A percentile compares a stretch with the other conserved stretches of the same genome.
Evolutionary conservation across 129 eudicot species (phyloP).

Genomic region (Scalesia atractyloides): DNA sequence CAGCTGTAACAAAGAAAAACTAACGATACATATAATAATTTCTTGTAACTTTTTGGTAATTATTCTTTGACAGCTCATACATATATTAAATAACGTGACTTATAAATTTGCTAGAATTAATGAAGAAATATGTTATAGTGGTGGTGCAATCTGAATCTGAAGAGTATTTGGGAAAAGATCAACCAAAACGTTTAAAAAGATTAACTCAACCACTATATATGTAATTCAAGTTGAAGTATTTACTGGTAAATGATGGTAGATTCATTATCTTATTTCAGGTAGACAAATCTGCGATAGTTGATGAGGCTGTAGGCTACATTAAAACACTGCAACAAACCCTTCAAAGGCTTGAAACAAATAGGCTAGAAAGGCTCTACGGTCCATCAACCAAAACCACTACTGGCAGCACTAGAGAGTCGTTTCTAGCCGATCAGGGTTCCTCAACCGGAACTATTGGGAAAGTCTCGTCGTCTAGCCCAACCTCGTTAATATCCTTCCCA

Average conservation of each 20-base stretch:
- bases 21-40: too few species aligned
- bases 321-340: slow-evolving; percentile 55
- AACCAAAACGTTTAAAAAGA: neutral
- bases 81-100: too few species aligned
- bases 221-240: too few species aligned
- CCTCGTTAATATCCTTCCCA: slow-evolving; percentile 7
- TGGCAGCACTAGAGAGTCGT: slow-evolving; percentile 57
- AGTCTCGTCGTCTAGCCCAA: slow-evolving; percentile 23
- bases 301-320: slow-evolving; percentile 75
- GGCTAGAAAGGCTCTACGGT: slow-evolving; percentile 51
- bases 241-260: too few species aligned
- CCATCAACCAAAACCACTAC: slow-evolving; percentile 16
- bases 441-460: slow-evolving; percentile 12
- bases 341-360: slow-evolving; percentile 58
- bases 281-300: slow-evolving; percentile 85
- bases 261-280: slow-evolving; percentile 44
- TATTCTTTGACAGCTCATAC: too few species aligned
- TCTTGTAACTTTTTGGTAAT: too few species aligned
- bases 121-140: too few species aligned
- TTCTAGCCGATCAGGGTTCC: slow-evolving; percentile 66
- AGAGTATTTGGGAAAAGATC: too few species aligned
- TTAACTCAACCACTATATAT: neutral
- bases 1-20: too few species aligned
- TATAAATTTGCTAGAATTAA: too few species aligned
- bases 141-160: too few species aligned